Evolutionary conservation across 202 grass and related monocot genomes (phyloP).

Genomic region (Setaria viridis): DNA sequence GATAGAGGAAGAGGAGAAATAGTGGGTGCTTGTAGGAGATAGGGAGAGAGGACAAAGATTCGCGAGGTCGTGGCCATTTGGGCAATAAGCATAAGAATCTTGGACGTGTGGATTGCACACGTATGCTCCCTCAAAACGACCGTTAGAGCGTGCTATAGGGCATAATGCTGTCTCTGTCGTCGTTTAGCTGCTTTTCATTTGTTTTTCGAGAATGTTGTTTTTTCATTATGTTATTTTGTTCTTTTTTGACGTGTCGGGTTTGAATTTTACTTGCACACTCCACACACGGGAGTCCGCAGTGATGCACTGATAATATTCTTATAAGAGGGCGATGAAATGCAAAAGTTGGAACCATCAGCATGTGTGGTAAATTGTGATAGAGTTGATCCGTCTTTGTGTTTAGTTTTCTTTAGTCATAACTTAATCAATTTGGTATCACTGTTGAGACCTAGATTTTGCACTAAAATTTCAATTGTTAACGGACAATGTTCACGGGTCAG

Average conservation of each 20-base stretch:
- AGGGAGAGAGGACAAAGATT: conserved; percentile 25
- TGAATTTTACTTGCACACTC: not conserved
- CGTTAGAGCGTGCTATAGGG: not conserved
- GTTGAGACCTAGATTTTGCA: no score
- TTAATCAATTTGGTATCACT: not conserved
- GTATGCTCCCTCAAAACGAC: not conserved
- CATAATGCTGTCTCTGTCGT: conserved; percentile 1
- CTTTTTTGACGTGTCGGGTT: not conserved
- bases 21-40: not conserved
- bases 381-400: not conserved
- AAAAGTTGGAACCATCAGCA: not conserved
- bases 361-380: not conserved
- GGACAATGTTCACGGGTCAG: not conserved
- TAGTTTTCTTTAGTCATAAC: not conserved
- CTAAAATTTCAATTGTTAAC: not conserved
- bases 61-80: not conserved
- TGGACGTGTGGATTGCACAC: not conserved
- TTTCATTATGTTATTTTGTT: not conserved
- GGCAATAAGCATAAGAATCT: conserved; percentile 45
- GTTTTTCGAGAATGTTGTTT: not conserved
- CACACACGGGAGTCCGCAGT: no score
- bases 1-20: conserved; percentile 35
- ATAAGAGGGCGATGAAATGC: not conserved
- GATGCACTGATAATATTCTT: not conserved
- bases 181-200: not conserved